phyloP scores from a whole-genome alignment of 2,329 filamentous ascomycete genomes.

The Penicillium sp. region DNA sequence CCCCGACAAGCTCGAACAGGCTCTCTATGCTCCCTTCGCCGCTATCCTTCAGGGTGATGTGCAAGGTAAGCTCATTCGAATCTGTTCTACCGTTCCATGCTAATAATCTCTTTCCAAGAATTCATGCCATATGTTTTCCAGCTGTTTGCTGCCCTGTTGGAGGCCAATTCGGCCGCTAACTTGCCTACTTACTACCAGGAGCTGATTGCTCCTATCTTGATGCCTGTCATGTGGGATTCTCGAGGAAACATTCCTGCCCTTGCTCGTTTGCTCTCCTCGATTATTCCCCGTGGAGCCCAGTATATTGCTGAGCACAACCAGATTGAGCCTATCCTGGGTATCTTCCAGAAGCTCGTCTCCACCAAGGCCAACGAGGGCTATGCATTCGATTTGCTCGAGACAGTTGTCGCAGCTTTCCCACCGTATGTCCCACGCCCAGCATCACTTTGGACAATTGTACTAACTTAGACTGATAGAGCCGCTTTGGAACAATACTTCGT shows the following conservation, averaged over 20 bases:
- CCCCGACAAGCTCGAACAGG: constrained; percentile 73
- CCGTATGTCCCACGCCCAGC: constrained; percentile 53
- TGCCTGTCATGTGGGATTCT: constrained; percentile 84
- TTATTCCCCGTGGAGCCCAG: constrained; percentile 74
- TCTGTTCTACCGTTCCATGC: constrained; percentile 20
- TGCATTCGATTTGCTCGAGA: constrained; percentile 87
- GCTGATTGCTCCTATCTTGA: constrained; percentile 75
- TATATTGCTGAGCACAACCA: constrained; percentile 77
- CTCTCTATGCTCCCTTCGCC: constrained; percentile 81
- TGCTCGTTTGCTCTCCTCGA: constrained; percentile 77
- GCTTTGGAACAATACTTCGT: constrained; percentile 75
- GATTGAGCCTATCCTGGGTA: constrained; percentile 83
- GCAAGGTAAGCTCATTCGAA: constrained; percentile 56
- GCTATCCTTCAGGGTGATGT: constrained; percentile 78
- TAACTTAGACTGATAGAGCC: constrained; percentile 44
- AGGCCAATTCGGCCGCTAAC: constrained; percentile 76
- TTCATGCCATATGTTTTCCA: constrained; percentile 98
- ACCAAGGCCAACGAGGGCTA: constrained; percentile 82
- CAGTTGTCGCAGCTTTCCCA: constrained; percentile 71
- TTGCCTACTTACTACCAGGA: constrained; percentile 79
- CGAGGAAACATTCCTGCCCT: constrained; percentile 91
- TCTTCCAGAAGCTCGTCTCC: constrained; percentile 87
- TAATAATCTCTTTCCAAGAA: constrained; percentile 55
- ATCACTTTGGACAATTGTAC: not conserved
- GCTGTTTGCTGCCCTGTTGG: constrained; percentile 84